Evolutionary conservation across 2,329 filamentous ascomycete species (phyloP), one percentile per base, ranked within the genome.

Genomic region (Fusarium ambrosium): DNA sequence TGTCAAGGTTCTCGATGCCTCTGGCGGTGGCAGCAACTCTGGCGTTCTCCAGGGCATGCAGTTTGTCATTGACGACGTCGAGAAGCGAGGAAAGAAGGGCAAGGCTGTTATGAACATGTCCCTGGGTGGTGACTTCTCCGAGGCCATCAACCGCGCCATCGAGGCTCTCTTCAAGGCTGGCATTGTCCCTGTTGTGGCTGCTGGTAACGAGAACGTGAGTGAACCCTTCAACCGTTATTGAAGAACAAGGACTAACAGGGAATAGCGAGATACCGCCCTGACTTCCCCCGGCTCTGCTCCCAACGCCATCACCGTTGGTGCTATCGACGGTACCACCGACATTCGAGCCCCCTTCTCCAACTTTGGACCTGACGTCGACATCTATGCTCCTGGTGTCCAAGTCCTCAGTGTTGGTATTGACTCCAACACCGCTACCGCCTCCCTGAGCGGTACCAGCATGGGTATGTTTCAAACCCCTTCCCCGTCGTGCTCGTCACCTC

Each of bases 21-120:
- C 78, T 6, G 84, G 84, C 27, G 73, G 75, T 14, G 84, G 84
- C 32, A 76, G 77, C 75, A 84, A 83, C 79, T 81, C 81, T 16
- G 79, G 75, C 36, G 82, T 92, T 62, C 85, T 93, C 59, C 81
- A 85, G n/a, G 91, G 91, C 70, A 87, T 93, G 82, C 85, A 91
- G 76, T 92, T 78, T 71, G 85, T 90, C 53, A 83, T 85, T 53
- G 72, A 85, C n/a, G 85, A 90, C 71, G 89, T 84, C 45, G 73
- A 79, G 48, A 64, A 80, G 39, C 82, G 82, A 71, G 83, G 83
- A 24, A 80, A 86, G 37, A 68, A 72, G n/a, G 88, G 88, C 78
- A 89, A 88, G 78, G 85, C 88, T 66, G 87, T 92, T 75, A 87
- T 92, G 86, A 92, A 91, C 85, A 90, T 92, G 89, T 91, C 90